Conservation (phyloP, 495 filamentous ascomycete species). For the Saxophila tyrrhenica region DNA sequence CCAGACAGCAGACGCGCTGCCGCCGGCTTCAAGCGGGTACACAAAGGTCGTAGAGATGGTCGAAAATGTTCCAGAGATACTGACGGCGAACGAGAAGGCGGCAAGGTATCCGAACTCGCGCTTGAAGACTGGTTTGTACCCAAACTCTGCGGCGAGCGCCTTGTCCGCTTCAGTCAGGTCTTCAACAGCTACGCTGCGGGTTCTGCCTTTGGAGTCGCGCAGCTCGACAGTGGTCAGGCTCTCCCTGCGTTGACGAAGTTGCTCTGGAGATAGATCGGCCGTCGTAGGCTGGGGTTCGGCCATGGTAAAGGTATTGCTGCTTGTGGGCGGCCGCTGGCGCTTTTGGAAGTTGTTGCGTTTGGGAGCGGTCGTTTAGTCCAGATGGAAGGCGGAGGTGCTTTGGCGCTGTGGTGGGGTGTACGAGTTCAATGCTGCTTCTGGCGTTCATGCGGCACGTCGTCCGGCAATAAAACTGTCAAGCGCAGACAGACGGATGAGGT, state of each 20-base stretch:
- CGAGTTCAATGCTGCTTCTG: background rate
- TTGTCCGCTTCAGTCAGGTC: constrained; percentile 21
- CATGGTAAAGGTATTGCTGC: background rate
- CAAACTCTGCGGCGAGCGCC: constrained; percentile 21
- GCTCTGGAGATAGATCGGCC: constrained; percentile 7
- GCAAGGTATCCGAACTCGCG: constrained; percentile 52
- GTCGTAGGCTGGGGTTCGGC: constrained; percentile 1
- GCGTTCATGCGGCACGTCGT: background rate
- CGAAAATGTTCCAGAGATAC: constrained; percentile 48
- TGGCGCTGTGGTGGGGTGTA: background rate
- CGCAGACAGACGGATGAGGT: background rate
- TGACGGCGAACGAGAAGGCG: constrained; percentile 53
- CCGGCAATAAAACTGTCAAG: background rate
- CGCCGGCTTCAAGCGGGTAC: constrained; percentile 49
- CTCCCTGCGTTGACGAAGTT: constrained; percentile 9
- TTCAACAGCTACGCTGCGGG: constrained; percentile 12
- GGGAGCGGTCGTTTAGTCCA: background rate
- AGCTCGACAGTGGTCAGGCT: constrained; percentile 11
- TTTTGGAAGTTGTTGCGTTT: background rate
- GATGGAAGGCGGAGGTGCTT: background rate
- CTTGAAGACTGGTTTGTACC: constrained; percentile 40
- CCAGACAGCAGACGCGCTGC: constrained; percentile 50
- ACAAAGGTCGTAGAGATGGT: constrained; percentile 51
- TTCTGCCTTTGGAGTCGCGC: constrained; percentile 8
- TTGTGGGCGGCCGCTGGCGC: background rate